phyloP scores from a whole-genome alignment of 176 grass and related monocot species.

The Canna indica region DNA sequence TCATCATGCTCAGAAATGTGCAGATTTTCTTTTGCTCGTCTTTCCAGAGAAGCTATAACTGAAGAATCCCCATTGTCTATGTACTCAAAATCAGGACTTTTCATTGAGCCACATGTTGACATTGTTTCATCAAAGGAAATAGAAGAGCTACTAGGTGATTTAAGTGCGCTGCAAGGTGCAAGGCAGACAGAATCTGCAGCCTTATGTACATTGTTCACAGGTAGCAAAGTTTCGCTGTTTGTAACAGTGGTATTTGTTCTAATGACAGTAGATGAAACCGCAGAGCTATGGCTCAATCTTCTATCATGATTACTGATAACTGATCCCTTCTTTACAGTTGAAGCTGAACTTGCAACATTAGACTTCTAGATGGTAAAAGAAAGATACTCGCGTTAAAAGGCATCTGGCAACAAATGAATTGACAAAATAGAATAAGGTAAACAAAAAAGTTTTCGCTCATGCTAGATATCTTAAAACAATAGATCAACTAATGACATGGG shows the following conservation, averaged over 20 bases:
- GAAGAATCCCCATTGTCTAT: constrained; percentile 71
- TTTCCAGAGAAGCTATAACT: constrained; percentile 54
- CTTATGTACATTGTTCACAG: constrained; percentile 5
- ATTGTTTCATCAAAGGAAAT: constrained; percentile 66
- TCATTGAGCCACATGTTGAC: constrained; percentile 95
- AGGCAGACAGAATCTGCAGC: constrained; percentile 19
- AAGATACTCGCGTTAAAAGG: constrained; percentile 1
- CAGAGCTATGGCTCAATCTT: constrained; percentile 14
- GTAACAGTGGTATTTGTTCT: constrained; percentile 14
- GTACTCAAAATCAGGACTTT: constrained; percentile 88
- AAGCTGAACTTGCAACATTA: constrained; percentile 29
- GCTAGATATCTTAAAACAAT: background rate
- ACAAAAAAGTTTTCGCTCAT: background rate
- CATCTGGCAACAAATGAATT: background rate
- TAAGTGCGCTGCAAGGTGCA: constrained; percentile 36
- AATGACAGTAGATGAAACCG: constrained; percentile 24
- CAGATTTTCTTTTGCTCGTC: constrained; percentile 63
- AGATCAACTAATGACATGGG: background rate
- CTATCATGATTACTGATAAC: constrained; percentile 21
- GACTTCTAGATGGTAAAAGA: constrained; percentile 34
- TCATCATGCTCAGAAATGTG: constrained; percentile 52
- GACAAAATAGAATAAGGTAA: background rate
- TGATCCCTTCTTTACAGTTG: constrained; percentile 39
- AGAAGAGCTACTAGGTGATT: constrained; percentile 55
- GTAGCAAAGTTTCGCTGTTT: background rate